These are phyloP conservation scores for Hypoxylon intermedium DNA, from an alignment of 495 filamentous ascomycete species.

Conservation along the genomic window DNA sequence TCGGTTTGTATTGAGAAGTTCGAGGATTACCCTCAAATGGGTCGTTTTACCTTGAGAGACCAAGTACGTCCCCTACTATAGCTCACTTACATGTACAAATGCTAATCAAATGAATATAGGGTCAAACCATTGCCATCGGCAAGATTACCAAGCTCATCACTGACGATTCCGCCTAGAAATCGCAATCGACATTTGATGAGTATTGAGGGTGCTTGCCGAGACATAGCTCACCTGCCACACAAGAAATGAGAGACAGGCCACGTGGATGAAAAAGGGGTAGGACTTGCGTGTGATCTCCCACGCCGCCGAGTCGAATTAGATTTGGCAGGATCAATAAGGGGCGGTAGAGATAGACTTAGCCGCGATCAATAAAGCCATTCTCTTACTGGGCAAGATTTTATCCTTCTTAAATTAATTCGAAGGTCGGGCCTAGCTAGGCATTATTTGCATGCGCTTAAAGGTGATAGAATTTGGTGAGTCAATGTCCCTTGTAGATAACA, in stretches of 20 bases:
- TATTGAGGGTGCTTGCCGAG: not conserved
- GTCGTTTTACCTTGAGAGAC: conserved; percentile 92
- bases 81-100: conserved; percentile 26
- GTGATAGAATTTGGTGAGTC: too few species aligned
- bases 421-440: too few species aligned
- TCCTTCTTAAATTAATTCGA: too few species aligned
- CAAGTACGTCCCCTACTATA: conserved; percentile 63
- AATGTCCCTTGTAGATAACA: too few species aligned
- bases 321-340: conserved; percentile 5
- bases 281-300: not conserved
- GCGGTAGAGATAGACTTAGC: not conserved
- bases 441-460: too few species aligned
- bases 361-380: not conserved
- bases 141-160: conserved; percentile 86
- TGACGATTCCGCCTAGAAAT: conserved; percentile 39
- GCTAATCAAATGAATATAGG: conserved; percentile 50
- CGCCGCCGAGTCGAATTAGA: conserved; percentile 9
- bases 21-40: conserved; percentile 91
- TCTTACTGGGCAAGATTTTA: too few species aligned
- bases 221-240: not conserved
- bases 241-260: conserved; percentile 1
- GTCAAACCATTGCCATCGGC: conserved; percentile 95
- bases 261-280: not conserved
- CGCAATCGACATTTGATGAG: conserved; percentile 1
- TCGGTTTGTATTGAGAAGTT: conserved; percentile 91